A percentile compares a stretch with the other conserved stretches of the same genome.
Evolutionary conservation across 2,329 filamentous ascomycete species (phyloP).

Genomic region (Sclerotinia sclerotiorum): DNA sequence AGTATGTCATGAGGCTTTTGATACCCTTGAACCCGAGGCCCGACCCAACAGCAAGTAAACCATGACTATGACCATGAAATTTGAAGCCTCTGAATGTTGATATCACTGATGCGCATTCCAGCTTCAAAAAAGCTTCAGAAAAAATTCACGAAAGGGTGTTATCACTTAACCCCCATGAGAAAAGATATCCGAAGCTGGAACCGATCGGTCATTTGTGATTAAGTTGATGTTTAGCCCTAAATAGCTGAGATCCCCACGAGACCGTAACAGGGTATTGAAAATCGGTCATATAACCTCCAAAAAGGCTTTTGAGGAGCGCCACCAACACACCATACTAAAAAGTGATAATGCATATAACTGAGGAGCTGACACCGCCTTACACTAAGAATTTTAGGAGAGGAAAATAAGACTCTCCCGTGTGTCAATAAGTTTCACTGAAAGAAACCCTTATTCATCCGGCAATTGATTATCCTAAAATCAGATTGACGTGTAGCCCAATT

Average conservation of each 20-base stretch:
- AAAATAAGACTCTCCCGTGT: constrained; percentile 3
- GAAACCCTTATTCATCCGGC: background rate
- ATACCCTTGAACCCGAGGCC: background rate
- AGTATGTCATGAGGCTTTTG: background rate
- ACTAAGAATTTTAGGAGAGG: background rate
- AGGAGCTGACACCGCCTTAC: constrained; percentile 2
- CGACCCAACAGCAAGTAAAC: background rate
- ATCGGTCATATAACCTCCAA: constrained; percentile 11
- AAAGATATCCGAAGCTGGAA: background rate
- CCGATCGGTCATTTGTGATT: background rate
- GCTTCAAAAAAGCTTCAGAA: background rate
- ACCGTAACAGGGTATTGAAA: constrained; percentile 8
- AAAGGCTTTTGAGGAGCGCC: background rate
- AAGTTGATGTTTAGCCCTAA: background rate
- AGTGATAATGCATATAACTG: background rate
- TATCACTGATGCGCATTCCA: background rate
- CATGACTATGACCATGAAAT: background rate
- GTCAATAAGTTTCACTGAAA: constrained; percentile 6
- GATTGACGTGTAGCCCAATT: background rate
- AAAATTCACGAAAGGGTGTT: background rate
- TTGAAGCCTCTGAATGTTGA: background rate
- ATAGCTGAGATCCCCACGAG: constrained; percentile 1
- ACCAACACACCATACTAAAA: background rate
- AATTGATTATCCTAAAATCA: constrained; percentile 7
- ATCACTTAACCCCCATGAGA: background rate